Conservation (phyloP, 2,329 filamentous ascomycete genomes). For the Colletotrichum somersetense region DNA sequence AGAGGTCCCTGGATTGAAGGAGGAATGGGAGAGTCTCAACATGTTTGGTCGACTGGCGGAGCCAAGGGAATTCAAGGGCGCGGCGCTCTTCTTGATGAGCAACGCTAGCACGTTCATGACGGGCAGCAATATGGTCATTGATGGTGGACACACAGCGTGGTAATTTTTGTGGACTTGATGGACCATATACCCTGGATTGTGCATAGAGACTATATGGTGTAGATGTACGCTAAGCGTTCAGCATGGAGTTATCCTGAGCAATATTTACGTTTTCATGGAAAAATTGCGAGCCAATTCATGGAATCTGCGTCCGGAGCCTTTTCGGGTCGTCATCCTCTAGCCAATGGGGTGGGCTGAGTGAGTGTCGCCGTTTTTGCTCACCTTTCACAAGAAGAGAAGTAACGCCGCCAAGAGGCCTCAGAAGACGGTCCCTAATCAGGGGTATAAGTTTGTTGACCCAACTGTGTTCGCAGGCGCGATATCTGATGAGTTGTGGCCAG, state of each 20-base stretch:
- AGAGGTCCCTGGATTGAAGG: slow-evolving; percentile 70
- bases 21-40: slow-evolving; percentile 78
- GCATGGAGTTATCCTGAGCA: too few relatives aligned
- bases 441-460: too few relatives aligned
- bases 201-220: neutral
- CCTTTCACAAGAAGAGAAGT: too few relatives aligned
- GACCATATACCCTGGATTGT: neutral
- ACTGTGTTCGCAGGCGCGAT: too few relatives aligned
- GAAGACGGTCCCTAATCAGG: too few relatives aligned
- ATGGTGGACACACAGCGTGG: slow-evolving; percentile 70
- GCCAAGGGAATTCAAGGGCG: slow-evolving; percentile 71
- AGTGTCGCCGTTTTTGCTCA: too few relatives aligned
- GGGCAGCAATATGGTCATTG: slow-evolving; percentile 65
- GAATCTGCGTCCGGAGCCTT: too few relatives aligned
- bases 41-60: slow-evolving; percentile 75
- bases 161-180: slow-evolving; percentile 45
- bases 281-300: too few relatives aligned
- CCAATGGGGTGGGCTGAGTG: too few relatives aligned
- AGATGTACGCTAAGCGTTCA: neutral
- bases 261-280: neutral
- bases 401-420: too few relatives aligned
- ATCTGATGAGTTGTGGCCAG: too few relatives aligned
- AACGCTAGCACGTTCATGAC: slow-evolving; percentile 76
- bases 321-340: too few relatives aligned
- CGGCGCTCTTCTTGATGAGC: slow-evolving; percentile 71